These are phyloP conservation scores for Canavalia ensiformis DNA, from an alignment of 306 rosid genomes.

Conservation along the genomic window DNA sequence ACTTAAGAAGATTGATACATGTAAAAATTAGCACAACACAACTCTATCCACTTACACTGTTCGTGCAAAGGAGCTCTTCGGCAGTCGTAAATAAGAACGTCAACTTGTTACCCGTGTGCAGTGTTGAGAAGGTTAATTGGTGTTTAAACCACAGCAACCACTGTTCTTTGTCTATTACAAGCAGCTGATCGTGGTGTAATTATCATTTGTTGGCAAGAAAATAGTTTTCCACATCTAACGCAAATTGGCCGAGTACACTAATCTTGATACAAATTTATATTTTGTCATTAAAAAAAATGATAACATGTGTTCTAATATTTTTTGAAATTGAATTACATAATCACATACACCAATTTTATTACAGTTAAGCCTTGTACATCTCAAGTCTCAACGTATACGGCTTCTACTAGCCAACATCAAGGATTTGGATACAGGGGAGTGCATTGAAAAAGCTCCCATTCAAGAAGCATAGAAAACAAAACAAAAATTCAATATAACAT, in stretches of 20 bases:
- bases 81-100: too few species aligned
- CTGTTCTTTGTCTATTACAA: neutral
- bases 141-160: neutral
- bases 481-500: constrained; percentile 39
- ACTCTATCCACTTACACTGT: too few species aligned
- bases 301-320: neutral
- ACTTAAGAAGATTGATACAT: too few species aligned
- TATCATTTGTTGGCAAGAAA: neutral
- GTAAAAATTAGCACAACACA: too few species aligned
- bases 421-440: constrained; percentile 35
- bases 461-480: constrained; percentile 10
- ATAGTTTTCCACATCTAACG: neutral
- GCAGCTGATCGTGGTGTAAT: neutral
- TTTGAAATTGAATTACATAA: neutral
- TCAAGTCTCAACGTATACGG: constrained; percentile 20
- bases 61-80: too few species aligned
- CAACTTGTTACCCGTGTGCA: too few species aligned
- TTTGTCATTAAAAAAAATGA: too few species aligned
- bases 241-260: neutral
- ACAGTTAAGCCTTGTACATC: constrained; percentile 25
- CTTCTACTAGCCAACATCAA: constrained; percentile 30
- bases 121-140: neutral
- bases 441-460: constrained; percentile 26
- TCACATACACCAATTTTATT: constrained; percentile 7
- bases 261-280: neutral